A percentile compares a stretch with the other conserved stretches of the same genome.
Evolutionary conservation across 257 asterid genomes (phyloP).

Genomic region (Nicotiana otophora): DNA sequence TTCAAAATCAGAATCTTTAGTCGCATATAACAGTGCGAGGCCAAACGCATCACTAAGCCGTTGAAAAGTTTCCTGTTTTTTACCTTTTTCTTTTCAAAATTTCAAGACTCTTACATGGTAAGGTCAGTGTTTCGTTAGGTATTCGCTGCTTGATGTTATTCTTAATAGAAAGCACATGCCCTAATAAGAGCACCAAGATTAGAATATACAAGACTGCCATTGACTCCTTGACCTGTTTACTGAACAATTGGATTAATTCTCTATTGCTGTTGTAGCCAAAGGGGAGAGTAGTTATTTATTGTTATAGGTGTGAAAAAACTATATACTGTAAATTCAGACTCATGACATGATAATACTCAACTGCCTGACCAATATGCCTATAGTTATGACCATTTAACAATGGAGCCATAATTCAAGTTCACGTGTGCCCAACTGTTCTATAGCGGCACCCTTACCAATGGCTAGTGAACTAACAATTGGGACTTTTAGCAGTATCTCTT

Average conservation of each 20-base stretch:
- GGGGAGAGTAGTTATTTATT: too few relatives aligned
- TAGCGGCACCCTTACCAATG: constrained; percentile 6
- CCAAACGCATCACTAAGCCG: neutral
- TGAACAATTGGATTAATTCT: neutral
- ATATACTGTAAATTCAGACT: too few relatives aligned
- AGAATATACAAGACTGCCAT: neutral
- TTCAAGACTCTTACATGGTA: neutral
- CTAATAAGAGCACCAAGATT: neutral
- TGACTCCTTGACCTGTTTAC: neutral
- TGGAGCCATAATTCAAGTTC: neutral
- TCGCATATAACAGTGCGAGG: too few relatives aligned
- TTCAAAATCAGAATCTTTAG: too few relatives aligned
- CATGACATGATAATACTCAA: neutral
- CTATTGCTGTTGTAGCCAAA: too few relatives aligned
- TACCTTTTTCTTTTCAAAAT: neutral
- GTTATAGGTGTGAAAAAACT: too few relatives aligned
- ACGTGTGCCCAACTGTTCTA: neutral
- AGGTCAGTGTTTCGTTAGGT: neutral
- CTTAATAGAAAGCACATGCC: neutral
- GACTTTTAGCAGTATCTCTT: neutral
- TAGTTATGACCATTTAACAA: neutral
- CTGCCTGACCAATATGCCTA: constrained; percentile 10
- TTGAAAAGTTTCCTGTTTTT: neutral
- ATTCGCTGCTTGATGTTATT: neutral
- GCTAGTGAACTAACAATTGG: neutral